phyloP scores from a whole-genome alignment of 1,284 basidiomycete genomes.

The Ceratobasidium sp. region DNA sequence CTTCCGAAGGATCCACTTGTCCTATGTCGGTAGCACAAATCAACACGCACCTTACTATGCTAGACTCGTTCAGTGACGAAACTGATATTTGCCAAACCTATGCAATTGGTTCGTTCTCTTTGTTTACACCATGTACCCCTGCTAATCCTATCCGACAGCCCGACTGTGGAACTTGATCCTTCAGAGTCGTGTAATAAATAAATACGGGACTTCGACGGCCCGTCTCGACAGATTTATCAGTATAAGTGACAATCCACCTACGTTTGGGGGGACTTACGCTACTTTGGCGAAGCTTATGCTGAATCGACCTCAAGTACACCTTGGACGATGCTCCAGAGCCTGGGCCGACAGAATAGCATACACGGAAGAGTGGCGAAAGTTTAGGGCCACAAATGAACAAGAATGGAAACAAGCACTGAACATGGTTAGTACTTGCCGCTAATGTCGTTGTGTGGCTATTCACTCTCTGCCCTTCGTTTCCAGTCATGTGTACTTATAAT shows the following conservation, averaged over 20 bases:
- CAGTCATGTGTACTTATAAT: conserved; percentile 16
- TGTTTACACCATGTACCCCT: not conserved
- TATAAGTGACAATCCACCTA: conserved; percentile 12
- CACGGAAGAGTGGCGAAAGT: conserved; percentile 15
- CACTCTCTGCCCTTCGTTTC: not conserved
- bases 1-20: conserved; percentile 27
- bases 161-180: conserved; percentile 25
- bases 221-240: conserved; percentile 24
- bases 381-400: conserved; percentile 14
- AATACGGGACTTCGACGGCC: conserved; percentile 22
- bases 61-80: conserved; percentile 3
- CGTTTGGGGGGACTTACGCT: conserved; percentile 1
- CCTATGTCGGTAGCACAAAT: conserved; percentile 22
- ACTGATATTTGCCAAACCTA: conserved; percentile 16
- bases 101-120: conserved; percentile 1
- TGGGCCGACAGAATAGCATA: conserved; percentile 34
- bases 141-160: not conserved
- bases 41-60: not conserved
- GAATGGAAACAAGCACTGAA: conserved; percentile 20
- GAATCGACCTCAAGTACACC: not conserved
- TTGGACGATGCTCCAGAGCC: conserved; percentile 26
- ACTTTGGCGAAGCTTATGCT: not conserved
- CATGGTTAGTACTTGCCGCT: conserved; percentile 4
- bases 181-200: conserved; percentile 28
- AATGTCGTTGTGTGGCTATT: not conserved